Evolutionary conservation across 768 basidiomycete genomes (phyloP).

Genomic region (Hericium alpestre): DNA sequence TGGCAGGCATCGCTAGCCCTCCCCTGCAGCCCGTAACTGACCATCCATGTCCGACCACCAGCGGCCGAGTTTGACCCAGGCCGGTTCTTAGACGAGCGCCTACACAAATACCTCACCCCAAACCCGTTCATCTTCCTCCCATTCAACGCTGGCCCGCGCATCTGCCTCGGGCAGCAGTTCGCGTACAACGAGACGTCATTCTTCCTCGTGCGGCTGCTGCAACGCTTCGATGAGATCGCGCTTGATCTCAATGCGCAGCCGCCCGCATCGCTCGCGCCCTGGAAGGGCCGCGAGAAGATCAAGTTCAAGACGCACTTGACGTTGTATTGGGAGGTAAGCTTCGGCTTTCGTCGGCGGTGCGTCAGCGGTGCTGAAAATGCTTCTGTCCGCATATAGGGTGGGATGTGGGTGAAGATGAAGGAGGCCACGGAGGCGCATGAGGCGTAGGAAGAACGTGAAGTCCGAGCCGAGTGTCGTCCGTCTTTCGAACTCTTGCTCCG

Average conservation of each 20-base stretch:
- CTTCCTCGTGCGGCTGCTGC: slow-evolving; percentile 41
- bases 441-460: too few species aligned
- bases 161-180: slow-evolving; percentile 50
- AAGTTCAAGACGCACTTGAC: slow-evolving; percentile 9
- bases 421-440: background rate
- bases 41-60: background rate
- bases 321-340: background rate
- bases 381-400: background rate
- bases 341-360: background rate
- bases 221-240: slow-evolving; percentile 29
- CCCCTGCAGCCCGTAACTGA: background rate
- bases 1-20: slow-evolving; percentile 11
- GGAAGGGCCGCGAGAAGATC: slow-evolving; percentile 3
- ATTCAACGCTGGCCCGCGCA: slow-evolving; percentile 56
- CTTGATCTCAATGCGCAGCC: slow-evolving; percentile 12
- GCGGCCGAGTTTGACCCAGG: slow-evolving; percentile 41
- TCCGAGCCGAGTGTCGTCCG: too few species aligned
- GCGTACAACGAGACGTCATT: slow-evolving; percentile 45
- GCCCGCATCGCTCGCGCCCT: slow-evolving; percentile 3
- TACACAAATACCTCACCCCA: slow-evolving; percentile 37
- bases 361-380: background rate
- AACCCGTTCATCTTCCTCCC: slow-evolving; percentile 62
- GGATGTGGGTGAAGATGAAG: background rate
- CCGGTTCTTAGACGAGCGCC: slow-evolving; percentile 49
- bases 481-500: too few species aligned